A percentile compares a stretch with the other conserved stretches of the same genome.
These are phyloP conservation scores for Hirsutella thompsonii DNA, from an alignment of 2,329 filamentous ascomycete genomes.

Conservation along the genomic window DNA sequence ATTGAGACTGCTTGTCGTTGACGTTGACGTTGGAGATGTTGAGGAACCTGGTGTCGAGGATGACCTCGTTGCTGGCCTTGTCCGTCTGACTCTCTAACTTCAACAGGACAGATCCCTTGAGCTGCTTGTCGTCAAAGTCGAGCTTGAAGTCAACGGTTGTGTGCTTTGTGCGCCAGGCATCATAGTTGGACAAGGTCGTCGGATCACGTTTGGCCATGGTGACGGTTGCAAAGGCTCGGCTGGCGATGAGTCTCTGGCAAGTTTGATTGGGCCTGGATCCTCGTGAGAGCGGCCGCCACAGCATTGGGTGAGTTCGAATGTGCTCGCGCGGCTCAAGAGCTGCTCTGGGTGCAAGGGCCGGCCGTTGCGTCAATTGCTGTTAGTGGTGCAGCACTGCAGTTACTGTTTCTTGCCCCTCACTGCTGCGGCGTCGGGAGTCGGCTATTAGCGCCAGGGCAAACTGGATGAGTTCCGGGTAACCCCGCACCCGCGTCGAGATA, in stretches of 20 bases:
- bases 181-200: conserved; percentile 86
- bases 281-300: background rate
- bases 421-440: too few relatives aligned
- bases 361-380: too few relatives aligned
- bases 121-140: conserved; percentile 66
- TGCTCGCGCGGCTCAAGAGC: background rate
- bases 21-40: conserved; percentile 61
- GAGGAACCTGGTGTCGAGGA: conserved; percentile 81
- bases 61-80: conserved; percentile 58
- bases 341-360: background rate
- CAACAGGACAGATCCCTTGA: conserved; percentile 66
- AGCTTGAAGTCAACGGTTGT: conserved; percentile 71
- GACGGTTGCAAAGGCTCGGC: conserved; percentile 13
- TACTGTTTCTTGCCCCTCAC: too few relatives aligned
- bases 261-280: background rate
- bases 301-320: background rate
- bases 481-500: too few relatives aligned
- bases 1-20: conserved; percentile 48
- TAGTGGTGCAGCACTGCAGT: too few relatives aligned
- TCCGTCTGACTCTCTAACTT: conserved; percentile 67
- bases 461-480: too few relatives aligned
- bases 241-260: background rate
- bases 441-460: too few relatives aligned
- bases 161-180: conserved; percentile 73
- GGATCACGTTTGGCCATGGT: conserved; percentile 51